A percentile compares a stretch with the other conserved stretches of the same genome.
Conservation (phyloP, 371 early-diverging fungal genomes). For the Coemansia sp. region DNA sequence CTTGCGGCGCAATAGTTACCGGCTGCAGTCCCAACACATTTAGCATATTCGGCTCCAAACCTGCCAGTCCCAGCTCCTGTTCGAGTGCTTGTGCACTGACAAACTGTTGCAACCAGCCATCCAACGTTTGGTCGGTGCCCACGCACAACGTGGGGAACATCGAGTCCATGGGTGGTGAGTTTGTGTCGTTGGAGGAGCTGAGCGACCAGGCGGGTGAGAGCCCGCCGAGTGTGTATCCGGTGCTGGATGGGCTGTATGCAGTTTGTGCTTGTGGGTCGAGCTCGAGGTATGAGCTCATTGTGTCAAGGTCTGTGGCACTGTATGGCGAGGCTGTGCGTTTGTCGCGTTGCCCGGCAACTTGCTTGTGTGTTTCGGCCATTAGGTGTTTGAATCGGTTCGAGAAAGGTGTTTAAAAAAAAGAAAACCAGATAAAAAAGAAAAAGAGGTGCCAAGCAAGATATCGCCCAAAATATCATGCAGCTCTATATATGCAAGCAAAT, state of each 20-base stretch:
- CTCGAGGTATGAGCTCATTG: neutral
- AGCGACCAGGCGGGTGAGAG: conserved; percentile 36
- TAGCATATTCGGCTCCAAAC: conserved; percentile 11
- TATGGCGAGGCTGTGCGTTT: neutral
- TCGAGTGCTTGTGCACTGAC: conserved; percentile 37
- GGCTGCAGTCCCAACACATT: conserved; percentile 26
- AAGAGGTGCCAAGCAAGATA: neutral
- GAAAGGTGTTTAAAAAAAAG: neutral
- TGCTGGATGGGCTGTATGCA: neutral
- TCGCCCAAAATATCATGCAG: neutral
- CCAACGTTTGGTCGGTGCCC: conserved; percentile 14
- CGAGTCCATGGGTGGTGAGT: neutral
- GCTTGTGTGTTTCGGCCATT: conserved; percentile 2
- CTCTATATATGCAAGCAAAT: neutral
- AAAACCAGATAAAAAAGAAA: neutral
- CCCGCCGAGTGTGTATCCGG: conserved; percentile 1
- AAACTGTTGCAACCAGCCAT: conserved; percentile 50
- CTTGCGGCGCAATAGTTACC: conserved; percentile 25
- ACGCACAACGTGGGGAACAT: neutral
- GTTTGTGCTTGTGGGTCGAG: neutral
- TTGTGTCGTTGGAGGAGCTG: conserved; percentile 25
- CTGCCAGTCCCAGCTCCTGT: neutral
- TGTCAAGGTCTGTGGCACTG: neutral
- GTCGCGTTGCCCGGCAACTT: neutral
- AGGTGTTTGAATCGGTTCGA: neutral